Evolutionary conservation across 225 moss, liverwort and hornwort species (phyloP), one percentile per base, ranked within the genome.

Genomic region (Bryum argenteum): DNA sequence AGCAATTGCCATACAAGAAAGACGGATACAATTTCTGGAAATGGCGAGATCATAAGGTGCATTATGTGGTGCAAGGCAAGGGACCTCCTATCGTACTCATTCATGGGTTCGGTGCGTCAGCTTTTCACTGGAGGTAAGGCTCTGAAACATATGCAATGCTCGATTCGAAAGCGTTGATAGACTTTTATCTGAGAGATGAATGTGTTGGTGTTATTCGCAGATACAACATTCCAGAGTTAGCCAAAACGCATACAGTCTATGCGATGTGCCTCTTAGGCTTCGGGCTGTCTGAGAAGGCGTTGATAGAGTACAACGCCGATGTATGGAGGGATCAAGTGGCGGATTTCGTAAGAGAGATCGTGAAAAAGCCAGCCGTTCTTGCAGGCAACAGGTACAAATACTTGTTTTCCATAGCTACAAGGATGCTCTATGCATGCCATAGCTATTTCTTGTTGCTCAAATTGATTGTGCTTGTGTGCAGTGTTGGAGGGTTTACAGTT

Each of bases 211-310:
- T 59, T 3, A 28, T 21, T 33, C 9, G 17, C 81, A 91, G 91
- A 61, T 91, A 87, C 33, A 94, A 94, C 71, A 91, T 94, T 24
- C 91, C 88, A 20, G 88, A 89, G 72, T 78, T 94, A 71, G 94
- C 88, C 40, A 94, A 89, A 81, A 81, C 86, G 13, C 88, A 88
- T 59, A 89, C 84, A 43, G 94, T 94, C 26, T 94, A 86, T 20
- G 91, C 94, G 4, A 85, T 94, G 85, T 91, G 91, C 74, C 80
- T 94, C 21, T 58, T 94, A 54, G 94, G 94, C n/a, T 94, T 94
- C 70, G 94, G 91, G 23, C 82, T 89, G 82, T 89, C 86, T 2
- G 94, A 94, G 57, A 94, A 94, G 78, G 94, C 94, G 10, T 58
- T 94, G 17, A 85, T 86, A 37, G 80, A 91, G 42, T 94, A 94